phyloP scores from a whole-genome alignment of 257 asterid genomes.

The Eucommia ulmoides region DNA sequence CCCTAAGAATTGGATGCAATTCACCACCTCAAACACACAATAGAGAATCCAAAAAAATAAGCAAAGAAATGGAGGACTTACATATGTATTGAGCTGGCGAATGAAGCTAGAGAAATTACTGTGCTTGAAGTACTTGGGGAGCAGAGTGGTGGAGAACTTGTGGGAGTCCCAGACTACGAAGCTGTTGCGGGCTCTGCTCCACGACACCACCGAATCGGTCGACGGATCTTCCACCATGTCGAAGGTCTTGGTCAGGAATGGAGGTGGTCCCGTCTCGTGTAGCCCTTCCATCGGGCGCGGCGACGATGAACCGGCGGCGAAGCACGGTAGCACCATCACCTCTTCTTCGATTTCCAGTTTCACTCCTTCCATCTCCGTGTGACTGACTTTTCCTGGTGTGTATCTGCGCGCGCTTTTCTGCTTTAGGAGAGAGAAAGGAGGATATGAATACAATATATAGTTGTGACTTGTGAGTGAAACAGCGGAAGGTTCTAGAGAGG shows the following conservation, averaged over 20 bases:
- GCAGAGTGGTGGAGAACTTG: slow-evolving; percentile 56
- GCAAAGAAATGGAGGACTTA: slow-evolving; percentile 23
- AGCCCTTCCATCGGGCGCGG: slow-evolving; percentile 81
- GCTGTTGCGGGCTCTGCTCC: slow-evolving; percentile 72
- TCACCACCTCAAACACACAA: background rate
- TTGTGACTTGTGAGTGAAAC: slow-evolving; percentile 2
- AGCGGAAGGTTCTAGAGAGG: slow-evolving; percentile 30
- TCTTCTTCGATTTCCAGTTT: slow-evolving; percentile 42
- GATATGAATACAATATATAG: too few relatives aligned
- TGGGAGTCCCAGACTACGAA: slow-evolving; percentile 84
- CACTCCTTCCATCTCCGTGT: slow-evolving; percentile 17
- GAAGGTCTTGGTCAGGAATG: slow-evolving; percentile 63
- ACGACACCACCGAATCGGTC: slow-evolving; percentile 66
- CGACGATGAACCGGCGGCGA: slow-evolving; percentile 25
- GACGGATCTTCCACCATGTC: slow-evolving; percentile 92
- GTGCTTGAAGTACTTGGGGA: slow-evolving; percentile 85
- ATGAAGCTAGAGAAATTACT: slow-evolving; percentile 85
- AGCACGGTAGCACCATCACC: slow-evolving; percentile 6
- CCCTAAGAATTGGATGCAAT: background rate
- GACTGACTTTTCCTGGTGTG: too few relatives aligned
- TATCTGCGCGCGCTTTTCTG: background rate
- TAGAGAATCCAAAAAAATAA: background rate
- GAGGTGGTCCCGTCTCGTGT: slow-evolving; percentile 81
- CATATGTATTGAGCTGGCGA: slow-evolving; percentile 97
- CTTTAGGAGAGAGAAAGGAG: background rate